These are phyloP conservation scores for Globisporangium mamillatum DNA, from an alignment of 352 stramenopile genomes.

Conservation along the genomic window DNA sequence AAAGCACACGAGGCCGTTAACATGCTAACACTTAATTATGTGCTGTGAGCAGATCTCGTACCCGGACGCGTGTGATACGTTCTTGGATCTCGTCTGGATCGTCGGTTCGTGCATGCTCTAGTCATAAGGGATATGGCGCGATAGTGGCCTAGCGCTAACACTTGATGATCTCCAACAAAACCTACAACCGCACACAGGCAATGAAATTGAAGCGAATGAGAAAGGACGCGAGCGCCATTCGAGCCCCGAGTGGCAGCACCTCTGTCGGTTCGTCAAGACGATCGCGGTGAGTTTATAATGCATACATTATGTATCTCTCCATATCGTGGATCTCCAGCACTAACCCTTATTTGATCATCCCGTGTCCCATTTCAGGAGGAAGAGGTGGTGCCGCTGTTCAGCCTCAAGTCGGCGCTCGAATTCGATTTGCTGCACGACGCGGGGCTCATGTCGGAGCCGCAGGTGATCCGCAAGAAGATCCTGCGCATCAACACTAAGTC, in stretches of 20 bases:
- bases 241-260: slow-evolving; percentile 67
- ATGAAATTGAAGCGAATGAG: slow-evolving; percentile 74
- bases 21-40: neutral
- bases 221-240: slow-evolving; percentile 63
- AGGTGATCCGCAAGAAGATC: slow-evolving; percentile 66
- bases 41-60: slow-evolving; percentile 22
- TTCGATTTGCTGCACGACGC: slow-evolving; percentile 73
- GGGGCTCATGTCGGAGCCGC: slow-evolving; percentile 47
- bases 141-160: neutral
- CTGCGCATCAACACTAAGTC: slow-evolving; percentile 86
- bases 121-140: too few species aligned
- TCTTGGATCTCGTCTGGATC: slow-evolving; percentile 75
- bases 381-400: slow-evolving; percentile 48
- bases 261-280: slow-evolving; percentile 58
- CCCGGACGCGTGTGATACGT: slow-evolving; percentile 40
- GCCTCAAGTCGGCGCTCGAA: slow-evolving; percentile 69
- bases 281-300: slow-evolving; percentile 32
- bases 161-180: neutral
- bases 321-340: neutral
- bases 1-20: neutral
- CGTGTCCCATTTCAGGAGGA: slow-evolving; percentile 41
- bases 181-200: slow-evolving; percentile 22
- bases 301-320: neutral
- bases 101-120: slow-evolving; percentile 26
- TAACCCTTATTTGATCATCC: neutral